Base-by-base conservation (phyloP, 208 protist genomes). In the Naegleria lovaniensis region DNA sequence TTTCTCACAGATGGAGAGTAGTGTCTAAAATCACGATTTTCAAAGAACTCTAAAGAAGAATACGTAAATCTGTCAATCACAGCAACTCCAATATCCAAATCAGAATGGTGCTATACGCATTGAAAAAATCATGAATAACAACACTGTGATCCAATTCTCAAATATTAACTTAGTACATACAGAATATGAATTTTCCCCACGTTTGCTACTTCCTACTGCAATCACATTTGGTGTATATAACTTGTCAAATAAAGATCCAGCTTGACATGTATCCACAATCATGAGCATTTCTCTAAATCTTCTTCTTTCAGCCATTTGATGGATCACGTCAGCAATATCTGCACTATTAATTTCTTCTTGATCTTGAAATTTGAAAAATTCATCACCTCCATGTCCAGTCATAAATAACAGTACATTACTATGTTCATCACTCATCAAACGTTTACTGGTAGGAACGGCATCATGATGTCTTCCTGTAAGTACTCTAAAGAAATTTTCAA, bases 361-460 rank as follows among this genome's bases (percentile, higher is more conserved):
- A 90, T 98, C 97, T 91, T 99, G 97, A 92, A 99, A 99, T 92
- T 99, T 99, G 79, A 99, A 96, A 93, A 98, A 99, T 55, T 97
- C 94, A 89, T 98, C 95, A 38, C 98, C 98, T 40, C 96, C 97
- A 92, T 99, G 98, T 13, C 98, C 98, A 22, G 93, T 94, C 79
- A 99, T 91, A 94, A 98, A 99, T 51, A 99, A 95, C n/a, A 99
- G 91, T 25, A 99, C 96, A 92, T 99, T 99, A 48, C 96, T 98
- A 84, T 96, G 94, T 22, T 96, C 95, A 92, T 99, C 97, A 0
- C 97, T 97, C 15, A 96, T 90, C 5, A 99, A 94, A 16, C 97
- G 95, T 41, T 98, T 98, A 9, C 96, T 98, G 25, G 94, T 94
- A 0, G 98, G 96, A 25, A 96, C 97, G 75, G 94, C 93, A 38